Evolutionary conservation across 2,329 filamentous ascomycete species (phyloP), one percentile per base, ranked within the genome.

Genomic region (Pseudopyricularia javanii): DNA sequence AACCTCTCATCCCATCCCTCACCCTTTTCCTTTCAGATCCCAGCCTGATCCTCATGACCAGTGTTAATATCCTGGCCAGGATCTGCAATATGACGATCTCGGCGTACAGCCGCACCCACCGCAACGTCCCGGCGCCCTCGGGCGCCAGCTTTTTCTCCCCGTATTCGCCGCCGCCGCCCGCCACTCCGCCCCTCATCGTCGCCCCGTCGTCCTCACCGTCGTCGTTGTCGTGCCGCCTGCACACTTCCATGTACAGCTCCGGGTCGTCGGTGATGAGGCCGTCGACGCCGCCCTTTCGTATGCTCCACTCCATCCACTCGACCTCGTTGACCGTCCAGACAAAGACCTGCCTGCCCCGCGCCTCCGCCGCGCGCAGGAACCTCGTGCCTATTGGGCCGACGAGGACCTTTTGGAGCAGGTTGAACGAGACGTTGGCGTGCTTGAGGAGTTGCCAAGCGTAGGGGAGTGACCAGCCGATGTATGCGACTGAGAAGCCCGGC

Each of bases 201-300:
- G 20, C 20, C 32, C 12, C 54, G n/a, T n/a, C 50, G 54, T 26
- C 51, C 7, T 20, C 28, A 24, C 20, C 43, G 17, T 24, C 15
- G 34, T 50, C 22, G 48, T 30, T 33, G 22, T 47, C 47, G 20
- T 50, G 32, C 45, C 67, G 59, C 48, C 72, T 61, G 56, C 78
- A 80, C 2, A 88, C 74, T 47, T 84, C 76, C 24, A 82, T 63
- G 61, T 83, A 91, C 58, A 77, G 67, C 62, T 77, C 77, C 1
- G 88, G 87, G 59, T 95, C 83, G 62, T 96, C 91, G 0, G 90
- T 95, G 52, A 95, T 83, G 4, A 95, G 85, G 1, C 88, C 91
- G 59, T 95, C 87, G 1, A 95, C 70, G 26, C 60, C 60, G 26
- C 59, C 59, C 43, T 78, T 69, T 28, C 74, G 67, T 33, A 95